A percentile compares a stretch with the other conserved stretches of the same genome.
These are phyloP conservation scores for Flaveria linearis DNA, from an alignment of 129 eudicot genomes.

Conservation along the genomic window DNA sequence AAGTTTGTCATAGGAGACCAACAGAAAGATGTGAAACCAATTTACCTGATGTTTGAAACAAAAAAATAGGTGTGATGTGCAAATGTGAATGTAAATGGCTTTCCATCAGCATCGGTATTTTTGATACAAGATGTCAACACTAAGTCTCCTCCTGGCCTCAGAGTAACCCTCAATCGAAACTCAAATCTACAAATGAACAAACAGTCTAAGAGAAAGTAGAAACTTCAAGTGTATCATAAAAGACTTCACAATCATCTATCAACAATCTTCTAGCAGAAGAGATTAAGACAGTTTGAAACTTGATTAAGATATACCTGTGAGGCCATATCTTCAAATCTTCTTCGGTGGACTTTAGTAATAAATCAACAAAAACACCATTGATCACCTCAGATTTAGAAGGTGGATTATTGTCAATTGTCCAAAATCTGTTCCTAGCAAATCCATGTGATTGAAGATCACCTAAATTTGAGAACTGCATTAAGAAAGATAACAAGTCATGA, in stretches of 20 bases:
- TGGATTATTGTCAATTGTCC: slow-evolving; percentile 64
- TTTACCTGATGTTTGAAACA: slow-evolving; percentile 88
- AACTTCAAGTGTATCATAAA: slow-evolving; percentile 6
- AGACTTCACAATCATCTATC: not conserved
- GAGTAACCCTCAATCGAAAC: slow-evolving; percentile 75
- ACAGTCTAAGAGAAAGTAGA: not conserved
- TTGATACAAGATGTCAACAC: slow-evolving; percentile 76
- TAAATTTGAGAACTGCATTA: slow-evolving; percentile 60
- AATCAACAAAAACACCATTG: slow-evolving; percentile 58
- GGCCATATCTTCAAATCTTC: slow-evolving; percentile 87
- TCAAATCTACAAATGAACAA: slow-evolving; percentile 54
- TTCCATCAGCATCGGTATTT: slow-evolving; percentile 62
- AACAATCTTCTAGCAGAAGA: not conserved
- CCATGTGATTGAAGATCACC: slow-evolving; percentile 89
- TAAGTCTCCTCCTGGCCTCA: slow-evolving; percentile 84
- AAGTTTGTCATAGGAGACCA: no score
- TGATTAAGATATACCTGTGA: slow-evolving; percentile 53
- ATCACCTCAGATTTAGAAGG: slow-evolving; percentile 43
- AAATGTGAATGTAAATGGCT: slow-evolving; percentile 74
- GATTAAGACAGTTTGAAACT: not conserved
- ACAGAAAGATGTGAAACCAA: not conserved
- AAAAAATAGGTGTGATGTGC: slow-evolving; percentile 91
- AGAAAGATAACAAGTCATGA: slow-evolving; percentile 27
- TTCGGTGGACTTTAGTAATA: slow-evolving; percentile 74
- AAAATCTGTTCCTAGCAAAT: slow-evolving; percentile 81